Base-by-base conservation (phyloP, 108 stramenopile species). In the Cylindrotheca fusiformis region DNA sequence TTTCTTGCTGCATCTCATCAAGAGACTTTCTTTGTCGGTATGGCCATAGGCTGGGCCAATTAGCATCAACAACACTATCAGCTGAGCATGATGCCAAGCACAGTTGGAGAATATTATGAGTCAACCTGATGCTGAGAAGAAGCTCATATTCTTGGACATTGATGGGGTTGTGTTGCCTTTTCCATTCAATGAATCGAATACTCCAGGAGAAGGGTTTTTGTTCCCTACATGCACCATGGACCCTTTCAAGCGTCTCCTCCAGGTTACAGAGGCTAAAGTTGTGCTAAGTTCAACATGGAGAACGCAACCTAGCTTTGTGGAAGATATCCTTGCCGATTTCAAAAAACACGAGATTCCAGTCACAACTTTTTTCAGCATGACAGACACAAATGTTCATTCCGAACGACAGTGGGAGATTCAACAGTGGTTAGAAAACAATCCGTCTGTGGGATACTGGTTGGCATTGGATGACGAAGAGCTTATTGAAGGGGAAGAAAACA, bases 141-240 rank as follows among this genome's bases (percentile, higher is more conserved):
- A 61, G 44, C 60, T 88, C 25, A 77, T 88, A 24, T 88, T 88
- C 67, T 55, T 88, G 19, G 87, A 88, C 48, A 88, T 88, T 26
- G 87, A 88, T 61, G 87, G 87, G 8, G 87, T 88, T 3, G 72
- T 88, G 27, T 78, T 88, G 32, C 87, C 87, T 8, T 88, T 88
- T 60, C 68, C 58, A 0, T 55, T 28, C 29, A 50, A 0, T 19
- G 27, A 25, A 49, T 29, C 49, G 26, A 58, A 20, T 36, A 57
- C 52, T 12, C 49, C 33, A 14, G 57, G 62, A 30, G 67, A 63
- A 27, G 36, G 36, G 14, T 10, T 14, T 10, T 62, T 85, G 49
- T 89, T 89, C 60, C 87, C 87, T 3, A 50, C 78, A 30, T 32
- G 47, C 12, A 82, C 74, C 6, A 63, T 83, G 60, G 21, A 76